Percentiles rank a stretch among this genome's conserved stretches.
These are phyloP conservation scores for Linanthus parryae DNA, from an alignment of 148 eudicot species.

Conservation along the genomic window DNA sequence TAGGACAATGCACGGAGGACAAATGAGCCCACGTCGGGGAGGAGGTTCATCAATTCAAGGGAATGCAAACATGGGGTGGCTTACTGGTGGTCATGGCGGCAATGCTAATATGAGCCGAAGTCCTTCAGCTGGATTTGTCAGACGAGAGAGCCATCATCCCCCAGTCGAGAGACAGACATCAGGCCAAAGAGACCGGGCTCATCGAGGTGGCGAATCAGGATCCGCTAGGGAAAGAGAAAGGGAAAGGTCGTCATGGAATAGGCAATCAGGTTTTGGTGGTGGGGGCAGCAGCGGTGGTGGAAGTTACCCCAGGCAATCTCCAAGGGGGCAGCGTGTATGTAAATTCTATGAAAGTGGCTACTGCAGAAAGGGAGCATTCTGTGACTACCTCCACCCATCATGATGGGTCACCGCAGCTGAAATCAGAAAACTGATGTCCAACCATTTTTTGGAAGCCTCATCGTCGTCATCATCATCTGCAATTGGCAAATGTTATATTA, in stretches of 20 bases:
- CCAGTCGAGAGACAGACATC: slow-evolving; percentile 32
- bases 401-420: too few relatives aligned
- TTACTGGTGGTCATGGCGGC: slow-evolving; percentile 23
- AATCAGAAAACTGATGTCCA: too few relatives aligned
- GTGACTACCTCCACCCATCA: slow-evolving; percentile 71
- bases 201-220: slow-evolving; percentile 21
- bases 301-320: slow-evolving; percentile 42
- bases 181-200: slow-evolving; percentile 50
- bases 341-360: slow-evolving; percentile 69
- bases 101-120: slow-evolving; percentile 20
- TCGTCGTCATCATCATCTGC: too few relatives aligned
- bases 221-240: slow-evolving; percentile 27
- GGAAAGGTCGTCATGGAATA: slow-evolving; percentile 46
- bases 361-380: slow-evolving; percentile 72
- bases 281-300: slow-evolving; percentile 25
- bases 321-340: slow-evolving; percentile 68
- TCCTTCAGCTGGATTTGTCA: slow-evolving; percentile 16
- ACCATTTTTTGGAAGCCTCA: too few relatives aligned
- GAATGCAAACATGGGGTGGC: too few relatives aligned
- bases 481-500: too few relatives aligned
- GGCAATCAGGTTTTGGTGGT: slow-evolving; percentile 40
- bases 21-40: too few relatives aligned
- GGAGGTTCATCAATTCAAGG: too few relatives aligned
- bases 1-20: too few relatives aligned
- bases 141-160: slow-evolving; percentile 29